A percentile compares a stretch with the other conserved stretches of the same genome.
These are phyloP conservation scores for Fraxinus sp. DNA, from an alignment of 305 asterid genomes.

Conservation along the genomic window DNA sequence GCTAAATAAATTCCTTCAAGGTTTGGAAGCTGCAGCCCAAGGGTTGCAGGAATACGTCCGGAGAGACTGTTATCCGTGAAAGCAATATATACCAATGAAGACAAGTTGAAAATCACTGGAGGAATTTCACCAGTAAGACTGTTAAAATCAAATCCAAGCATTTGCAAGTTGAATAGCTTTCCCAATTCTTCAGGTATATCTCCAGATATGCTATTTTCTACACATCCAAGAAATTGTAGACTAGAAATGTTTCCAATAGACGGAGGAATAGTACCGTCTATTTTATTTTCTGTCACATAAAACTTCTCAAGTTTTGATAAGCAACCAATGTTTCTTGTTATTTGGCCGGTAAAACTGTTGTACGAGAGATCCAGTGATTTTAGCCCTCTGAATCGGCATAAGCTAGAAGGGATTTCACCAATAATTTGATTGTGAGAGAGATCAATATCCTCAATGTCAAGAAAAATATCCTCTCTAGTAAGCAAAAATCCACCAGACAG, in stretches of 20 bases:
- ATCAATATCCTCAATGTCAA: constrained; percentile 25
- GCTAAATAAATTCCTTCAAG: constrained; percentile 35
- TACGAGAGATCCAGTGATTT: constrained; percentile 20
- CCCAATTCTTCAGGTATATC: constrained; percentile 27
- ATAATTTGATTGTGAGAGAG: constrained; percentile 27
- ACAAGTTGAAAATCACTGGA: constrained; percentile 34
- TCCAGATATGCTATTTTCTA: constrained; percentile 31
- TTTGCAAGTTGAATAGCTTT: constrained; percentile 21
- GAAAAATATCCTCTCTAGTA: background rate
- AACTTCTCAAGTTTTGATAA: constrained; percentile 26
- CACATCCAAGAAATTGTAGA: constrained; percentile 31
- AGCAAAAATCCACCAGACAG: constrained; percentile 30
- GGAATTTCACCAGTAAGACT: constrained; percentile 41
- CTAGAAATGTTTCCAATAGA: constrained; percentile 37
- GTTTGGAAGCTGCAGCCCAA: constrained; percentile 35
- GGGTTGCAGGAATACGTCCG: constrained; percentile 29
- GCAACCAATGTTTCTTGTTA: constrained; percentile 37
- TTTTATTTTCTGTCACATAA: constrained; percentile 23
- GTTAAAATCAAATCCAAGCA: constrained; percentile 36
- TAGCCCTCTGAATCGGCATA: constrained; percentile 31
- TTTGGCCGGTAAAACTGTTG: constrained; percentile 33
- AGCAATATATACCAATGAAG: constrained; percentile 35
- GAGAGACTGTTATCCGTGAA: constrained; percentile 30
- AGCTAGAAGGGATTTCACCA: constrained; percentile 31
- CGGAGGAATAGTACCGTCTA: constrained; percentile 36